Conservation (phyloP, 2,329 filamentous ascomycete species). For the Septoria linicola region DNA sequence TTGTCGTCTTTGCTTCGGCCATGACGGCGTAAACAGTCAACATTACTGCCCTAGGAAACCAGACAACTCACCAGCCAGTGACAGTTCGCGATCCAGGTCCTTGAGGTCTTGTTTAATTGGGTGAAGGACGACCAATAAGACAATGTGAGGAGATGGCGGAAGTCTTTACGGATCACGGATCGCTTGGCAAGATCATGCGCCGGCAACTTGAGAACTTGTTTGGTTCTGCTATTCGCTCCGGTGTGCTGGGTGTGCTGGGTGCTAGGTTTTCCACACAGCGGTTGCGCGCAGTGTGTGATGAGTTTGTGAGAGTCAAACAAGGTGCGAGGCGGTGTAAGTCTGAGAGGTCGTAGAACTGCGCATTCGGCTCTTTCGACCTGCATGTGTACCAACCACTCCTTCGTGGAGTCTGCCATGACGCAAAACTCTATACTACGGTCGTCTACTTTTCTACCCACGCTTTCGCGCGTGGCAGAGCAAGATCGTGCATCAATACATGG, state of each 20-base stretch:
- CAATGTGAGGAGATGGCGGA: not conserved
- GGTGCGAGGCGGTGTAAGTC: not conserved
- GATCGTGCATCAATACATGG: conserved; percentile 14
- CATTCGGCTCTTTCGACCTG: not conserved
- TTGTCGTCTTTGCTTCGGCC: conserved; percentile 1
- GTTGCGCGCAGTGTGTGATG: not conserved
- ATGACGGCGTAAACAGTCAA: conserved; percentile 18
- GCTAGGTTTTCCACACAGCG: no score
- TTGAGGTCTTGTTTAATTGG: conserved; percentile 17
- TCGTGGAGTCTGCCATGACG: not conserved
- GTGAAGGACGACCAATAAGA: conserved; percentile 13
- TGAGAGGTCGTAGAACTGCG: not conserved
- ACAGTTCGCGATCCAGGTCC: conserved; percentile 19
- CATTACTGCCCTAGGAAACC: conserved; percentile 11
- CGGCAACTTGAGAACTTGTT: not conserved
- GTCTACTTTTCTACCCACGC: no score
- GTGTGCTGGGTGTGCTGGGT: not conserved
- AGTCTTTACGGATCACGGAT: conserved; percentile 1
- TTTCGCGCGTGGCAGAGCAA: not conserved
- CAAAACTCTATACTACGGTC: not conserved
- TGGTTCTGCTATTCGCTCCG: conserved; percentile 8
- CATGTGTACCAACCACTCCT: not conserved
- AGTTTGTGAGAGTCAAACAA: not conserved
- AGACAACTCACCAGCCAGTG: conserved; percentile 18
- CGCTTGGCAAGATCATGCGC: not conserved